Evolutionary conservation across 2,329 filamentous ascomycete species (phyloP), one percentile per base, ranked within the genome.

Genomic region (Bipolaris victoriae): DNA sequence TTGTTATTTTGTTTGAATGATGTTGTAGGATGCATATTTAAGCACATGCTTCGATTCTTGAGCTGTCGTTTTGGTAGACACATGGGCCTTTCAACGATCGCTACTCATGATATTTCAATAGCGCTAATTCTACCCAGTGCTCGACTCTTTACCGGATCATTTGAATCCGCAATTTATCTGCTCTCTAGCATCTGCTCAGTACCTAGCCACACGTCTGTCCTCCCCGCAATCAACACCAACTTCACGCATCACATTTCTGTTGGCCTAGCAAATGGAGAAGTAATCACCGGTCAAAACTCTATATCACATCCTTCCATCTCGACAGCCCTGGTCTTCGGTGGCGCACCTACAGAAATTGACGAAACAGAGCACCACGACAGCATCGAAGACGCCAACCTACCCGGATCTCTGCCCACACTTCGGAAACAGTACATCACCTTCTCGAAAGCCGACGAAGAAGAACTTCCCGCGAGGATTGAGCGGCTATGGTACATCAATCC

Each of bases 401-500:
- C 91, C 0, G 91, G 94, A 1, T 92, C 90, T 0, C 81, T 97
- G 0, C 91, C 92, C 0, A 90, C 87, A 0, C 82, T 98, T 1
- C 84, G 93, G 6, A 88, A 90, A 55, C 91, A 90, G 49, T 91
- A 96, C 61, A 92, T 97, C 58, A 81, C 83, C 4, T 96, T 97
- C 73, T 89, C 85, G 70, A 98, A 98, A 78, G 63, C 68, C 3
- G 82, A 86, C 37, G 88, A 92, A 61, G 86, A 90, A 59, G 90
- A 94, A 52, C 81, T 98, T 1, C 85, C 91, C 0, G 84, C 89
- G 0, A 84, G 91, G 26, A 96, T 98, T 65, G 82, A 88, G 52
- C 81, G 93, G 2, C 83, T 98, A 31, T 98, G 92, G 92, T 98
- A 98, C 79, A 98, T 98, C 79, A 98, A 97, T 71, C 94, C 94